These are phyloP conservation scores for Penicillium sp. DNA, from an alignment of 2,329 filamentous ascomycete species.

Conservation along the genomic window DNA sequence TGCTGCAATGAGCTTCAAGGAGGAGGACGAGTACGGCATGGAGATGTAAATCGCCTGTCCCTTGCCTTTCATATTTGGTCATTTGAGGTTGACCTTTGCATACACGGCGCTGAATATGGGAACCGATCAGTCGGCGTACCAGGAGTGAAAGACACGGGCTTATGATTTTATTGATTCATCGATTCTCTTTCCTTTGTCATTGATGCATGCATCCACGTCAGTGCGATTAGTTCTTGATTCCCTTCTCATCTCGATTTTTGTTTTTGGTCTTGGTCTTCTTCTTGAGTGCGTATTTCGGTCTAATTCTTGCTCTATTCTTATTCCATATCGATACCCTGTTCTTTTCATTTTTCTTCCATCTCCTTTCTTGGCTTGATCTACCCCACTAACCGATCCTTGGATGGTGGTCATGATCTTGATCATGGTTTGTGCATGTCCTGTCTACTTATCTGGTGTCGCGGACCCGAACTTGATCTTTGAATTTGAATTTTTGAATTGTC, in stretches of 20 bases:
- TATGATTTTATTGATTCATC: conserved; percentile 2
- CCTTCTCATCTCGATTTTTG: conserved; percentile 14
- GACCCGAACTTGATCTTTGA: not conserved
- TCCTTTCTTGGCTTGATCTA: conserved; percentile 8
- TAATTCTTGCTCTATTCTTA: conserved; percentile 19
- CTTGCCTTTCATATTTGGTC: conserved; percentile 6
- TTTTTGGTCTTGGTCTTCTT: conserved; percentile 10
- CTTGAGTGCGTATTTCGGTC: conserved; percentile 13
- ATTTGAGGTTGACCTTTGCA: conserved; percentile 28
- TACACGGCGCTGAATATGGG: conserved; percentile 28
- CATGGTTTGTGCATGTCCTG: not conserved
- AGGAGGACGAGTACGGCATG: conserved; percentile 92
- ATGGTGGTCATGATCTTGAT: not conserved
- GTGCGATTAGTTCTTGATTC: conserved; percentile 7
- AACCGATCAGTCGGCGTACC: conserved; percentile 18
- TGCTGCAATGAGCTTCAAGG: conserved; percentile 75
- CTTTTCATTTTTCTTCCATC: conserved; percentile 24
- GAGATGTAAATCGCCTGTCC: conserved; percentile 49
- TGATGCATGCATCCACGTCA: conserved; percentile 1
- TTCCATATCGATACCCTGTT: conserved; percentile 37
- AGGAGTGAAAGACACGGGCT: conserved; percentile 16
- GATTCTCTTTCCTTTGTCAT: conserved; percentile 23
- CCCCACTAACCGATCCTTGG: conserved; percentile 2
- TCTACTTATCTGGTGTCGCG: not conserved
- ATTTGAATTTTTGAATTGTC: not conserved